phyloP scores from a whole-genome alignment of 1,284 basidiomycete genomes.

The Ganoderma boninense region DNA sequence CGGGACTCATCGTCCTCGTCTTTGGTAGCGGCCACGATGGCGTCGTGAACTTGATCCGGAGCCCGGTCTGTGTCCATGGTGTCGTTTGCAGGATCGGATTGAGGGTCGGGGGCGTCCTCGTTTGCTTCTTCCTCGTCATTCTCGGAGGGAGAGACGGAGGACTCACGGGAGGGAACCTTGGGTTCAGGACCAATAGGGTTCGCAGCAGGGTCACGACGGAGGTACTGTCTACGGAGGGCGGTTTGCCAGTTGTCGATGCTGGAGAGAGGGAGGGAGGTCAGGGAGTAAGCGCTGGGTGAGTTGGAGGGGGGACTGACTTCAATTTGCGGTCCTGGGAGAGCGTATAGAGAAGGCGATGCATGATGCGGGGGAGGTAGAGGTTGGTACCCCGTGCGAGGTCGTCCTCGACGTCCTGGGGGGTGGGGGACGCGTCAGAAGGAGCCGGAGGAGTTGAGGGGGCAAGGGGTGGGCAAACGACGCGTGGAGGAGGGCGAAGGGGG shows the following conservation, averaged over 20 bases:
- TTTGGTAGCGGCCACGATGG: neutral
- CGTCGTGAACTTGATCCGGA: neutral
- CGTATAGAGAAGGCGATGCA: conserved; percentile 74
- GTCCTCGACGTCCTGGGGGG: conserved; percentile 74
- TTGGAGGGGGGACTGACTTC: conserved; percentile 57
- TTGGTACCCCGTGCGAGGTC: conserved; percentile 71
- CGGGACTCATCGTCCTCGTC: neutral
- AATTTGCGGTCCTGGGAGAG: conserved; percentile 85
- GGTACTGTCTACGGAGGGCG: conserved; percentile 74
- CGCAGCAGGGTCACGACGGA: conserved; percentile 69
- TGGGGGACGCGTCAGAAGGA: conserved; percentile 27
- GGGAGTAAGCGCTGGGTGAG: conserved; percentile 24
- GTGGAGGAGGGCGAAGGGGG: conserved; percentile 22
- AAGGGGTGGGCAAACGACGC: conserved; percentile 12
- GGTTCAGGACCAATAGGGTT: conserved; percentile 75
- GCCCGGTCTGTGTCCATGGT: conserved; percentile 1
- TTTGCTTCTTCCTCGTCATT: conserved; percentile 11
- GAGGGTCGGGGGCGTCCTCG: conserved; percentile 10
- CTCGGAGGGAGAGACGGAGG: conserved; percentile 37
- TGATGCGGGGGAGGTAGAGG: conserved; percentile 72
- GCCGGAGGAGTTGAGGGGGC: conserved; percentile 15
- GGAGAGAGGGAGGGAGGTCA: conserved; percentile 25
- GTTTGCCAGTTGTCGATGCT: conserved; percentile 83
- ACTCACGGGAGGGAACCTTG: conserved; percentile 33
- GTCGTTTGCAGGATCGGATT: conserved; percentile 8